phyloP scores from a whole-genome alignment of 2,329 filamentous ascomycete genomes.

The Verticillium albo-atrum region DNA sequence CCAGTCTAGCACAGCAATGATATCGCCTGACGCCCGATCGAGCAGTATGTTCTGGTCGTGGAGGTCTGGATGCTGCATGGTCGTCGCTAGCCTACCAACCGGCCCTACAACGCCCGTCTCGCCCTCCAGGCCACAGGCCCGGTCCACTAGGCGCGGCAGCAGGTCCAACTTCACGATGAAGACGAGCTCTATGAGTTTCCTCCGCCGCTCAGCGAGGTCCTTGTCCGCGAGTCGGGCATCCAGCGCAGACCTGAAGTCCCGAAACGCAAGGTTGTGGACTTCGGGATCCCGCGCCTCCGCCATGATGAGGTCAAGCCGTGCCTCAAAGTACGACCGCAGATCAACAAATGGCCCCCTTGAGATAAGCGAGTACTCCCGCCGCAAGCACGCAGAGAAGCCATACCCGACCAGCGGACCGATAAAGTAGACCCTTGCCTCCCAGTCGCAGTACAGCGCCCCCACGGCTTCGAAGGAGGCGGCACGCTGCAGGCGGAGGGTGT shows the following conservation, averaged over 20 bases:
- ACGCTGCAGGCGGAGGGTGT: background rate
- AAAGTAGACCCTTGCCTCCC: conserved; percentile 1
- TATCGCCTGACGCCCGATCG: background rate
- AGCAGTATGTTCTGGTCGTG: conserved; percentile 3
- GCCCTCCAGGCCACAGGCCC: background rate
- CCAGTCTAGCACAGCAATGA: conserved; percentile 6
- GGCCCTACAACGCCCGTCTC: background rate
- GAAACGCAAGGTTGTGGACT: background rate
- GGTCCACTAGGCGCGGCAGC: background rate
- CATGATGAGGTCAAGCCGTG: background rate
- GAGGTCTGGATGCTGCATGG: conserved; percentile 3
- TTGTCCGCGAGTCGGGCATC: background rate
- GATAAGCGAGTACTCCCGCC: background rate
- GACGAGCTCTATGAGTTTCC: background rate
- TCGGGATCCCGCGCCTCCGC: background rate
- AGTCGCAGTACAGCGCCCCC: conserved; percentile 7
- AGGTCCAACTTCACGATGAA: background rate
- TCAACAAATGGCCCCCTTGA: background rate
- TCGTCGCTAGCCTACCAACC: background rate
- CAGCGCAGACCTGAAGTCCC: background rate
- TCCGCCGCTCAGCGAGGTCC: background rate
- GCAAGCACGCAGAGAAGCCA: background rate
- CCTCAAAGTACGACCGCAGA: background rate
- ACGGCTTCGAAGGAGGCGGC: background rate
- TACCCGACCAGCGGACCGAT: background rate